A percentile compares a stretch with the other conserved stretches of the same genome.
Evolutionary conservation across 768 basidiomycete genomes (phyloP).

Genomic region (Serendipita sp.): DNA sequence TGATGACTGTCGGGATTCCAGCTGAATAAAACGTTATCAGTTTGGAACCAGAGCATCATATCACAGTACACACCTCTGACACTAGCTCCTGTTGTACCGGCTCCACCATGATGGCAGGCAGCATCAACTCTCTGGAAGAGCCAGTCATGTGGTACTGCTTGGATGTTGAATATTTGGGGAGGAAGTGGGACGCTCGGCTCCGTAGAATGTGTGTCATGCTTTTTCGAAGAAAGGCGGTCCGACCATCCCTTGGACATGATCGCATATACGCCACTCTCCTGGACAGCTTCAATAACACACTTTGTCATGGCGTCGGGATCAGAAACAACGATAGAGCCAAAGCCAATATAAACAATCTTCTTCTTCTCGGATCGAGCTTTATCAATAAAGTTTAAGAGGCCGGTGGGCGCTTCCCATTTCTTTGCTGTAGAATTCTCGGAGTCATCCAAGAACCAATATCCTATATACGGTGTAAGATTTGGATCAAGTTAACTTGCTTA

Average conservation of each 20-base stretch:
- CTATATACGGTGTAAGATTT: conserved; percentile 19
- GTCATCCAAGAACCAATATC: conserved; percentile 94
- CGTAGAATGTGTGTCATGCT: conserved; percentile 18
- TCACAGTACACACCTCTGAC: conserved; percentile 49
- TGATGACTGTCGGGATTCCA: conserved; percentile 88
- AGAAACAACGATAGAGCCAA: conserved; percentile 92
- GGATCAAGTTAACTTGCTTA: not conserved
- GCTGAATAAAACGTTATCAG: conserved; percentile 27
- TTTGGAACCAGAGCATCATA: conserved; percentile 1
- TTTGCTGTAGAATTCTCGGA: conserved; percentile 65
- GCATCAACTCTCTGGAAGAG: conserved; percentile 85
- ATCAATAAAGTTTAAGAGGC: conserved; percentile 70
- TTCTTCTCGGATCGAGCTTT: conserved; percentile 55
- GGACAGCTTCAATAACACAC: conserved; percentile 76
- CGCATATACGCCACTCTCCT: conserved; percentile 73
- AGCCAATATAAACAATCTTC: conserved; percentile 95
- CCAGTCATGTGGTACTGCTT: conserved; percentile 91
- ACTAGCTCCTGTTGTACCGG: conserved; percentile 91
- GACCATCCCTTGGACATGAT: conserved; percentile 98
- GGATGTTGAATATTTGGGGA: conserved; percentile 65
- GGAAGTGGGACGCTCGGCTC: conserved; percentile 58
- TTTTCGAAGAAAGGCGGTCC: conserved; percentile 63
- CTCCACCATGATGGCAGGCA: conserved; percentile 96
- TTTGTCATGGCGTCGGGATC: conserved; percentile 88
- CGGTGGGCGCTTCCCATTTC: conserved; percentile 78